A percentile compares a stretch with the other conserved stretches of the same genome.
Conservation (phyloP, 192 early-diverging fungal genomes). For the Pilaira anomala region DNA sequence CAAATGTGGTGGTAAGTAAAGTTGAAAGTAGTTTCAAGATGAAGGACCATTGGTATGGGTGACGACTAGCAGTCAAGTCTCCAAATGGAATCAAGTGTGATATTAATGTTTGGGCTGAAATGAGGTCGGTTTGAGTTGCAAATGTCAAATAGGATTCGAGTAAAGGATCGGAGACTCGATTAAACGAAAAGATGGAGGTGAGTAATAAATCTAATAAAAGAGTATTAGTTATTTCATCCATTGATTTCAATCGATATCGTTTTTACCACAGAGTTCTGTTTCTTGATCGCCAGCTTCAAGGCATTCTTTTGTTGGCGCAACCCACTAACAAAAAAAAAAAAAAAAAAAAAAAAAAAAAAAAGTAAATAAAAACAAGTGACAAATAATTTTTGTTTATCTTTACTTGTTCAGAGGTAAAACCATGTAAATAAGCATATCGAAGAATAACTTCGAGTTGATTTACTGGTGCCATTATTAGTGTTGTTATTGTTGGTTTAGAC, state of each 20-base stretch:
- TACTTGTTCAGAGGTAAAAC: slow-evolving; percentile 18
- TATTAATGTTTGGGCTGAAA: slow-evolving; percentile 16
- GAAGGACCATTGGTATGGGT: slow-evolving; percentile 28
- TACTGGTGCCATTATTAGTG: neutral
- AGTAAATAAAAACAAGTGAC: neutral
- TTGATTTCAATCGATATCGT: neutral
- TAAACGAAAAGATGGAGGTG: slow-evolving; percentile 25
- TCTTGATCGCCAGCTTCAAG: slow-evolving; percentile 8
- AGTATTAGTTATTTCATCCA: too few species aligned
- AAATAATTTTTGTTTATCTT: neutral
- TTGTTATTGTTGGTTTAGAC: too few species aligned
- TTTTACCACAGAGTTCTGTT: slow-evolving; percentile 25
- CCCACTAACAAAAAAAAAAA: slow-evolving; percentile 20
- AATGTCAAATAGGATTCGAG: slow-evolving; percentile 30
- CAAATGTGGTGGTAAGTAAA: neutral
- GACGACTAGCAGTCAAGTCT: neutral
- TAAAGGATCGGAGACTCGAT: slow-evolving; percentile 13
- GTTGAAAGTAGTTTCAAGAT: slow-evolving; percentile 18
- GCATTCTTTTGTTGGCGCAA: slow-evolving; percentile 21
- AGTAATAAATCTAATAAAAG: slow-evolving; percentile 16
- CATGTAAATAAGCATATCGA: slow-evolving; percentile 27
- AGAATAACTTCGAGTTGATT: slow-evolving; percentile 22
- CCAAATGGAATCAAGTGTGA: neutral
- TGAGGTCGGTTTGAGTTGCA: slow-evolving; percentile 11
- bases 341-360: neutral